A percentile compares a stretch with the other conserved stretches of the same genome.
These are phyloP conservation scores for Phytomonas francai DNA, from an alignment of 208 protist genomes.

Conservation along the genomic window DNA sequence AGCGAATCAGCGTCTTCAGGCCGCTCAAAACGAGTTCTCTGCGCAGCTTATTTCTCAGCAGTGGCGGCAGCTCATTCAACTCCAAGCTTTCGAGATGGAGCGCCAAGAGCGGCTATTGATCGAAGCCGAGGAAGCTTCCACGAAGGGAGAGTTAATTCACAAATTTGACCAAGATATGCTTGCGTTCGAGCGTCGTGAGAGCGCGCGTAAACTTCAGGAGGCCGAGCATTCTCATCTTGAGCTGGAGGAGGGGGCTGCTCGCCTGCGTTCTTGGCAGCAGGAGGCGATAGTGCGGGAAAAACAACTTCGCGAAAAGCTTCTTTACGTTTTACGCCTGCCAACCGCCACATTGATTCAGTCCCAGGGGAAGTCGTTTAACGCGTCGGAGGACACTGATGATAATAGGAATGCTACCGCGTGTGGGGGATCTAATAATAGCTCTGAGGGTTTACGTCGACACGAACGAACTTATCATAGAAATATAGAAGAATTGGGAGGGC, in stretches of 20 bases:
- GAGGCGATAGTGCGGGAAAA: constrained; percentile 15
- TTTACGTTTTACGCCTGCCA: constrained; percentile 40
- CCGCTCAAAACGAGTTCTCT: too few relatives aligned
- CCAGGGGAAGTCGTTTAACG: background rate
- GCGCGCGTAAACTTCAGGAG: background rate
- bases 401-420: background rate
- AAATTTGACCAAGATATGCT: too few relatives aligned
- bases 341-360: constrained; percentile 32
- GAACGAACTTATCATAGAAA: background rate
- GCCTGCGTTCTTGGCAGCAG: constrained; percentile 7
- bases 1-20: too few relatives aligned
- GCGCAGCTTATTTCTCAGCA: too few relatives aligned
- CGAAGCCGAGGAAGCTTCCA: constrained; percentile 8
- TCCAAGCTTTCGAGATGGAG: constrained; percentile 5
- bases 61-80: too few relatives aligned
- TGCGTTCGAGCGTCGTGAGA: background rate
- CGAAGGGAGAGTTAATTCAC: too few relatives aligned
- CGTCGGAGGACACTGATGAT: background rate
- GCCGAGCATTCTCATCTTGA: constrained; percentile 3
- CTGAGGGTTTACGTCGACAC: background rate
- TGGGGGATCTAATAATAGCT: background rate
- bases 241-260: constrained; percentile 9
- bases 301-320: constrained; percentile 34
- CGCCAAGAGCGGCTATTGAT: constrained; percentile 6
- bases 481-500: too few relatives aligned